phyloP scores from a whole-genome alignment of 257 asterid genomes.

The Marsdenia floribunda region DNA sequence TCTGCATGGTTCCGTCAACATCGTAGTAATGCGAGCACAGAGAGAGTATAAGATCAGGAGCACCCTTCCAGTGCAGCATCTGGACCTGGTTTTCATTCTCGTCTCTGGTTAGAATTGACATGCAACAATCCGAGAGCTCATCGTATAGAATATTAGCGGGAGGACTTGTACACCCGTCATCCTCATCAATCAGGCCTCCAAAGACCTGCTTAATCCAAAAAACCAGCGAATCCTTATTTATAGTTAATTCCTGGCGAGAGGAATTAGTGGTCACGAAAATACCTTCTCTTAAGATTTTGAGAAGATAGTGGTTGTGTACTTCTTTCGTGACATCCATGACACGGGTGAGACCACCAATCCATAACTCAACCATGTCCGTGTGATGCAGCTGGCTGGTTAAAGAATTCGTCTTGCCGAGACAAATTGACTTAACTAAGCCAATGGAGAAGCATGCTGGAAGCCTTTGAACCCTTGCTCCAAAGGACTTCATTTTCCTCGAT shows the following conservation, averaged over 20 bases:
- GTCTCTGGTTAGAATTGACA: constrained; percentile 2
- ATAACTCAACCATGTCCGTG: constrained; percentile 31
- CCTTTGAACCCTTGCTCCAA: constrained; percentile 19
- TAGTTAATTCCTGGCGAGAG: neutral
- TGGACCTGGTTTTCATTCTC: constrained; percentile 1
- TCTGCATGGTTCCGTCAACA: constrained; percentile 27
- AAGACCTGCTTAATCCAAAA: constrained; percentile 32
- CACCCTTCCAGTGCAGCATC: constrained; percentile 31
- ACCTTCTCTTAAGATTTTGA: constrained; percentile 17
- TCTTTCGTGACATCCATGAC: constrained; percentile 5
- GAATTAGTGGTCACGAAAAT: constrained; percentile 7
- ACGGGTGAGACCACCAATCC: constrained; percentile 25
- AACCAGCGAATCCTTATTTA: constrained; percentile 19
- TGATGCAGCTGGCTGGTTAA: constrained; percentile 15
- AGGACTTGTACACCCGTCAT: constrained; percentile 7
- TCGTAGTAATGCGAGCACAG: constrained; percentile 35
- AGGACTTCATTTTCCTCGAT: constrained; percentile 22
- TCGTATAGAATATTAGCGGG: neutral
- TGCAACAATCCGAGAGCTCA: neutral
- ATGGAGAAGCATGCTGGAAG: constrained; percentile 24
- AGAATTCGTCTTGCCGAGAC: constrained; percentile 18
- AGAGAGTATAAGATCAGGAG: constrained; percentile 15
- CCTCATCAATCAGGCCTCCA: neutral
- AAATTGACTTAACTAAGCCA: constrained; percentile 33
- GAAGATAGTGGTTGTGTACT: neutral